Conservation (phyloP, 2,329 filamentous ascomycete genomes). For the Scortechinia acanthostroma region DNA sequence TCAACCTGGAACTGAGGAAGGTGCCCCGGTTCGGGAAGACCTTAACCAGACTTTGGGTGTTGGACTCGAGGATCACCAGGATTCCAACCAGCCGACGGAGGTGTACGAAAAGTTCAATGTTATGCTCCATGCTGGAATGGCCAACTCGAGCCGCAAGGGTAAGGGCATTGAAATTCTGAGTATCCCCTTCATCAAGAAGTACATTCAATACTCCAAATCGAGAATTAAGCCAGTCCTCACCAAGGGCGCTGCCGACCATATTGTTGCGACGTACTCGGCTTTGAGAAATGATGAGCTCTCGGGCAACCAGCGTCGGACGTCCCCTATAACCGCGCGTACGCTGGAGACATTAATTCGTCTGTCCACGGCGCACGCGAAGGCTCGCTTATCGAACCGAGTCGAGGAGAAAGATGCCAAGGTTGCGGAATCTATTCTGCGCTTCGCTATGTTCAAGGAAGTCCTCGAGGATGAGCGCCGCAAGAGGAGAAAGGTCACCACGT, state of each 20-base stretch:
- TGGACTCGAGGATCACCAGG: slow-evolving; percentile 56
- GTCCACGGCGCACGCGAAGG: slow-evolving; percentile 68
- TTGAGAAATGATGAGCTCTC: slow-evolving; percentile 68
- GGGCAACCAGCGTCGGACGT: slow-evolving; percentile 64
- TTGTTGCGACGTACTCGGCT: slow-evolving; percentile 61
- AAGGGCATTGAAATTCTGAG: slow-evolving; percentile 61
- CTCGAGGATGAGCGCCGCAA: slow-evolving; percentile 50
- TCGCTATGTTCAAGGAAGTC: slow-evolving; percentile 71
- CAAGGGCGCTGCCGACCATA: slow-evolving; percentile 65
- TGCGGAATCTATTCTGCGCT: slow-evolving; percentile 64
- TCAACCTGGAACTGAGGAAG: slow-evolving; percentile 65
- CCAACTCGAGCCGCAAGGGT: slow-evolving; percentile 48
- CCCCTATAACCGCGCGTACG: slow-evolving; percentile 70
- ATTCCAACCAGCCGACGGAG: slow-evolving; percentile 52
- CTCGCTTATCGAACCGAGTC: slow-evolving; percentile 60
- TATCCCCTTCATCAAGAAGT: slow-evolving; percentile 75
- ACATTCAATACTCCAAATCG: slow-evolving; percentile 70
- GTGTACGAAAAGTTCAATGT: slow-evolving; percentile 71
- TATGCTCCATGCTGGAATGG: slow-evolving; percentile 70
- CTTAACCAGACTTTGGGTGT: slow-evolving; percentile 62
- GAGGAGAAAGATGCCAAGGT: slow-evolving; percentile 64
- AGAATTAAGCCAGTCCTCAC: slow-evolving; percentile 66
- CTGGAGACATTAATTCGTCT: slow-evolving; percentile 72
- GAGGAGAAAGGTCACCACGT: slow-evolving; percentile 44
- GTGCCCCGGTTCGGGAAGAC: slow-evolving; percentile 66